These are phyloP conservation scores for Pseudocohnilembus persalinus DNA, from an alignment of 169 alveolate genomes.

Conservation along the genomic window DNA sequence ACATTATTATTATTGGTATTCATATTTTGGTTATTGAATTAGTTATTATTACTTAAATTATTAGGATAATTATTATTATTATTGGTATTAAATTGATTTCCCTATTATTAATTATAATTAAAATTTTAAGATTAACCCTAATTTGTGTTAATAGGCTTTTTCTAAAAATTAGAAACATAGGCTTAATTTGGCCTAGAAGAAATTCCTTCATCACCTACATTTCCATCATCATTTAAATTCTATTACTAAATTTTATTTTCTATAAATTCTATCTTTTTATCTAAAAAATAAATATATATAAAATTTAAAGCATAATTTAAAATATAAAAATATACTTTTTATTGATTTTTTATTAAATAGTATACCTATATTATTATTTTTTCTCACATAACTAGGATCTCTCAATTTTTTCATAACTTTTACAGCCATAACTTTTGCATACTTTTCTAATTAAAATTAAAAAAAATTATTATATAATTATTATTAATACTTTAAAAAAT, in stretches of 20 bases:
- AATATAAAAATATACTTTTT: no score
- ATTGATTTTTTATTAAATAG: no score
- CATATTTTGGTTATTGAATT: background rate
- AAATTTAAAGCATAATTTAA: no score
- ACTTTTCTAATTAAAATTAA: background rate
- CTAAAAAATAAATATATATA: background rate
- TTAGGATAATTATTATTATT: background rate
- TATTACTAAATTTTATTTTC: background rate
- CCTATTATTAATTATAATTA: no score
- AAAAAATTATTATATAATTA: no score
- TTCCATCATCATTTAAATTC: background rate
- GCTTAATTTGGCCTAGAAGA: no score
- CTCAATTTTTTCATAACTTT: no score
- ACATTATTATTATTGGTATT: background rate
- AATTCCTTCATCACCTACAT: background rate
- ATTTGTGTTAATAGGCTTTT: background rate
- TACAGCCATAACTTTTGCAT: background rate
- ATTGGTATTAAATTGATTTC: background rate
- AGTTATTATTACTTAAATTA: no score
- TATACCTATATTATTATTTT: background rate
- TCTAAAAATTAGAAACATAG: no score
- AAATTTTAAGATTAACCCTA: background rate
- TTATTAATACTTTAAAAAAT: no score
- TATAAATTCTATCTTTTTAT: background rate
- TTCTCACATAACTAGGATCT: background rate